These are phyloP conservation scores for Lasiosphaeriaceae sp. DNA, from an alignment of 495 filamentous ascomycete species.

Conservation along the genomic window DNA sequence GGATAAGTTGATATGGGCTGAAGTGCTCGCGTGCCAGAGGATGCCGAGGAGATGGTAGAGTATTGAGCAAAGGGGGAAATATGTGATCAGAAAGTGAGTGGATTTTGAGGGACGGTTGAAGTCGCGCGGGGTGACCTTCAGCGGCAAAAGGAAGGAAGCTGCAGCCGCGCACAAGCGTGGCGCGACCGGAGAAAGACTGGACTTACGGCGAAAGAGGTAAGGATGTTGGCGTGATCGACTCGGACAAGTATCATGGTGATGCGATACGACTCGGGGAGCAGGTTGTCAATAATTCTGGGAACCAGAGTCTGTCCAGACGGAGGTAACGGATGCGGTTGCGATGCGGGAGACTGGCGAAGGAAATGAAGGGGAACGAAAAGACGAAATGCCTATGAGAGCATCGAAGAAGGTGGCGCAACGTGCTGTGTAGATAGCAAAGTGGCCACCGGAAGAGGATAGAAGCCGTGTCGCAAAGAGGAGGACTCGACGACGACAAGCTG, in stretches of 20 bases:
- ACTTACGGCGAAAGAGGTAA: slow-evolving; percentile 24
- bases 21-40: too few species aligned
- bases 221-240: slow-evolving; percentile 13
- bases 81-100: neutral
- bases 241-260: slow-evolving; percentile 27
- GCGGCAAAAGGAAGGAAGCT: neutral
- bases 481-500: slow-evolving; percentile 7
- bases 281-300: slow-evolving; percentile 1
- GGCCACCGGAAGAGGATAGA: neutral
- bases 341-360: neutral
- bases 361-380: neutral
- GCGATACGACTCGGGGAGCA: slow-evolving; percentile 10
- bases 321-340: neutral
- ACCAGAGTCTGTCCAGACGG: neutral
- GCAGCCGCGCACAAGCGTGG: neutral
- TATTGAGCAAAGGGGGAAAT: neutral
- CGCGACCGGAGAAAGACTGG: neutral
- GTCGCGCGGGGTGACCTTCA: neutral
- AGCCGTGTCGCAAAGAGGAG: slow-evolving; percentile 12
- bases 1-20: too few species aligned
- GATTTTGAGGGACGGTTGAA: too few species aligned
- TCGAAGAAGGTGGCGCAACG: neutral
- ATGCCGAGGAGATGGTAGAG: neutral
- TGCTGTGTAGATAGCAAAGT: neutral
- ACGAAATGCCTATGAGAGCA: neutral